phyloP scores from a whole-genome alignment of 352 stramenopile genomes.

The Phytophthora podocarpi region DNA sequence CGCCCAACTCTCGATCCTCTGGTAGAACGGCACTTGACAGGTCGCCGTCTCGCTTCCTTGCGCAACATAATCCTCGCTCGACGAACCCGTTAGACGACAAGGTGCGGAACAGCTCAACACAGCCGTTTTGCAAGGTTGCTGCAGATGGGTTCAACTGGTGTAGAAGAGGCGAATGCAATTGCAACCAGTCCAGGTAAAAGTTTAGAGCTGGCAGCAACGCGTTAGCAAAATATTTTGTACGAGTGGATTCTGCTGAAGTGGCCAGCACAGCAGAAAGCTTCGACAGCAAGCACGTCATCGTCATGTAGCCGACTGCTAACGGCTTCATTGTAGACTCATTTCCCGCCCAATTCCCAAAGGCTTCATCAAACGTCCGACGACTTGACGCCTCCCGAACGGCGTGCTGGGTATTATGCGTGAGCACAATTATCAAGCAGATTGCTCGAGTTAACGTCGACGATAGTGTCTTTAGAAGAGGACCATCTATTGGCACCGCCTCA shows the following conservation, averaged over 20 bases:
- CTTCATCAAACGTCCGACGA: conserved; percentile 6
- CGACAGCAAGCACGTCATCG: conserved; percentile 8
- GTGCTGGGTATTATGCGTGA: conserved; percentile 33
- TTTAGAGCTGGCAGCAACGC: conserved; percentile 45
- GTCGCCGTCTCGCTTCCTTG: conserved; percentile 17
- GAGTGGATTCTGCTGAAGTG: conserved; percentile 20
- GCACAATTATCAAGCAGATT: conserved; percentile 39
- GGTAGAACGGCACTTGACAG: conserved; percentile 26
- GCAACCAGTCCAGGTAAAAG: conserved; percentile 49
- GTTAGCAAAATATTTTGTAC: conserved; percentile 38
- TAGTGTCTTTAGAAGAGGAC: conserved; percentile 6
- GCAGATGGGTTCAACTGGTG: conserved; percentile 8
- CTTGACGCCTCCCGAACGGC: background rate
- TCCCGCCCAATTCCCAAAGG: background rate
- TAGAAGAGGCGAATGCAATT: conserved; percentile 27
- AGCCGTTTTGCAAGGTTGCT: conserved; percentile 9
- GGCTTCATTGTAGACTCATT: conserved; percentile 1
- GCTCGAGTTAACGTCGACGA: conserved; percentile 30
- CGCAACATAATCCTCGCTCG: conserved; percentile 22
- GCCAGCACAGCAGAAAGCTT: conserved; percentile 24
- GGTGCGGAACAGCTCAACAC: conserved; percentile 20
- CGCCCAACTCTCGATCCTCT: conserved; percentile 47
- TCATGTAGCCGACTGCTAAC: conserved; percentile 12
- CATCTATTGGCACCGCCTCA: conserved; percentile 12
- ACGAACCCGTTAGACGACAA: conserved; percentile 31